Evolutionary conservation across 306 rosid genomes (phyloP).

Genomic region (Cotoneaster glaucophyllus): DNA sequence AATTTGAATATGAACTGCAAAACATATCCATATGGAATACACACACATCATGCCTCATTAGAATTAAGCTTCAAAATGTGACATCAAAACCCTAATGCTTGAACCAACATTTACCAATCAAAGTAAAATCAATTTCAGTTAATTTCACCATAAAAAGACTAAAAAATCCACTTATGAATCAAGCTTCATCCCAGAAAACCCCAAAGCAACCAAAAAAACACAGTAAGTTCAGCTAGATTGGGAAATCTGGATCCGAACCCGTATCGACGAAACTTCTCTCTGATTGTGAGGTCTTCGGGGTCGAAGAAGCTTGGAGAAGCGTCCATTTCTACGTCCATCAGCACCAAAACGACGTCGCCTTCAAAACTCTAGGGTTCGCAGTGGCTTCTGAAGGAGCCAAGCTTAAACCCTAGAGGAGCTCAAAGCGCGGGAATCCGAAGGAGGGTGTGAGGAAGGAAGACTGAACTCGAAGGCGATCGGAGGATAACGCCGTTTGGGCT

Average conservation of each 20-base stretch:
- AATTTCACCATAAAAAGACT: neutral
- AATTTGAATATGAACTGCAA: neutral
- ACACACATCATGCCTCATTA: neutral
- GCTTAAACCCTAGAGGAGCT: conserved; percentile 36
- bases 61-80: neutral
- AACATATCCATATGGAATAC: neutral
- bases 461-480: neutral
- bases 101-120: neutral
- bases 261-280: conserved; percentile 74
- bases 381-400: neutral
- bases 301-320: conserved; percentile 58
- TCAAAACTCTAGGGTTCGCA: neutral
- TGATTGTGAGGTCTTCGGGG: conserved; percentile 57
- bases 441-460: neutral
- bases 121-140: neutral
- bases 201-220: neutral
- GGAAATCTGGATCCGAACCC: conserved; percentile 33
- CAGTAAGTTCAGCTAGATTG: neutral
- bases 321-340: conserved; percentile 63
- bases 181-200: neutral
- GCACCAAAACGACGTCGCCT: neutral
- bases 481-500: neutral
- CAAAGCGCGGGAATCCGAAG: conserved; percentile 31
- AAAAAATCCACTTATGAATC: neutral
- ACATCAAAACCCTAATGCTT: neutral